Evolutionary conservation across 495 filamentous ascomycete genomes (phyloP), one percentile per base, ranked within the genome.

Genomic region (Penicillium cataractarum): DNA sequence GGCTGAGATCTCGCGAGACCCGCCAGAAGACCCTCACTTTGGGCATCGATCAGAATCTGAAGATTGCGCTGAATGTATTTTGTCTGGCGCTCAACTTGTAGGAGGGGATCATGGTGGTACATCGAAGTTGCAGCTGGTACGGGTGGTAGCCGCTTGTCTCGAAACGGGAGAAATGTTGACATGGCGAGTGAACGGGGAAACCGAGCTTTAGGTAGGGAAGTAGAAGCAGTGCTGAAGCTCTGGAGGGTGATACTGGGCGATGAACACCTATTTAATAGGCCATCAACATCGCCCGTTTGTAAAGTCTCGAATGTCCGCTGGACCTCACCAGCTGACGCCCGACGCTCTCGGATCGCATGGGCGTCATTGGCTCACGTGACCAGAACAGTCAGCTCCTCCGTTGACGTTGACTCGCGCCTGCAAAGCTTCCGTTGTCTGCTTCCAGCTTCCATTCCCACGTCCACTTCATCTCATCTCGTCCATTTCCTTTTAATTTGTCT

Each of bases 21-120:
- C 57, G 82, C 76, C 3, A 88, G 71, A 39, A 97, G 80, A 27
- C 91, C 91, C 39, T 88, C 84, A 49, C 89, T 88, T 75, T 98
- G 94, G 0, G 90, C 90, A 76, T 98, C 93, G 29, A 98, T 84
- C 5, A 97, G 76, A 27, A 78, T 70, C 73, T 98, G 94, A 5
- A 98, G 82, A 50, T 93, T 87, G 37, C 80, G 80, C 62, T 97
- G 88, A 19, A 97, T 86, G 55, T 80, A 73, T 60, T 73, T 77
- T 49, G 76, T 65, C 57, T 83, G 78, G 17, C 81, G 78, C 27
- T 81, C 76, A 55, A 83, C 68, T 48, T 77, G 68, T 9, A 81
- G 51, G 12, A 83, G 67, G 54, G 79, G 73, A 56, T 82, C 75
- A 26, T 77, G 69, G 49, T 76, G 71, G 35, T 74, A 69, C 9